Conservation (phyloP, 2,329 filamentous ascomycete genomes). For the Pochonia chlamydosporia region DNA sequence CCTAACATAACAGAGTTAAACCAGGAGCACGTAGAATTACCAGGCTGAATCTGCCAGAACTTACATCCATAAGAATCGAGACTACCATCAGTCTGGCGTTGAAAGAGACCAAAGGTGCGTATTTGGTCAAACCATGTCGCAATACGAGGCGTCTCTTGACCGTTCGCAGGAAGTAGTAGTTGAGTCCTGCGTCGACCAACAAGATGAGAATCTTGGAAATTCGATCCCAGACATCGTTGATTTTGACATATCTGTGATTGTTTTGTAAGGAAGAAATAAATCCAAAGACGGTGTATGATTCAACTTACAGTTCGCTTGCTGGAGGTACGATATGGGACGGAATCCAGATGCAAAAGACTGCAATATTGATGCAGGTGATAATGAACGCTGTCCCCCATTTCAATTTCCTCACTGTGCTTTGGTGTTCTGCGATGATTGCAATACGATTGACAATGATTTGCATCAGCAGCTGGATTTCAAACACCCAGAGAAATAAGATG, state of each 20-base stretch:
- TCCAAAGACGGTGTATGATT: no score
- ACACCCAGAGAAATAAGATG: constrained; percentile 34
- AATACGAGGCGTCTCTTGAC: constrained; percentile 41
- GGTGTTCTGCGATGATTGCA: constrained; percentile 38
- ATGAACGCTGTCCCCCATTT: constrained; percentile 40
- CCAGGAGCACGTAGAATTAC: no score
- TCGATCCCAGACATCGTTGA: constrained; percentile 49
- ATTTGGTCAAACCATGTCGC: constrained; percentile 42
- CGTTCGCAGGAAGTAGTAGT: constrained; percentile 43
- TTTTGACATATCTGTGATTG: constrained; percentile 22
- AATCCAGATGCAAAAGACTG: constrained; percentile 49
- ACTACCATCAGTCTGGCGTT: constrained; percentile 43
- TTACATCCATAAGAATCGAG: constrained; percentile 44
- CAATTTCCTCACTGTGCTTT: constrained; percentile 28
- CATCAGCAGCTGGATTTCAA: constrained; percentile 44
- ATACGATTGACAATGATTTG: constrained; percentile 53
- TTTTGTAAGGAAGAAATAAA: no score
- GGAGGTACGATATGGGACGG: constrained; percentile 37
- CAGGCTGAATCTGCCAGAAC: background rate
- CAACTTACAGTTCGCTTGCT: constrained; percentile 26
- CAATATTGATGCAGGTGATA: constrained; percentile 45
- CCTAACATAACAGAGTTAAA: constrained; percentile 2
- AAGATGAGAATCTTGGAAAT: constrained; percentile 46
- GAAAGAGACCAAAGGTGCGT: constrained; percentile 42
- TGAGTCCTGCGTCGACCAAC: constrained; percentile 43